These are phyloP conservation scores for Styphnolobium japonicum DNA, from an alignment of 306 rosid species.

Conservation along the genomic window DNA sequence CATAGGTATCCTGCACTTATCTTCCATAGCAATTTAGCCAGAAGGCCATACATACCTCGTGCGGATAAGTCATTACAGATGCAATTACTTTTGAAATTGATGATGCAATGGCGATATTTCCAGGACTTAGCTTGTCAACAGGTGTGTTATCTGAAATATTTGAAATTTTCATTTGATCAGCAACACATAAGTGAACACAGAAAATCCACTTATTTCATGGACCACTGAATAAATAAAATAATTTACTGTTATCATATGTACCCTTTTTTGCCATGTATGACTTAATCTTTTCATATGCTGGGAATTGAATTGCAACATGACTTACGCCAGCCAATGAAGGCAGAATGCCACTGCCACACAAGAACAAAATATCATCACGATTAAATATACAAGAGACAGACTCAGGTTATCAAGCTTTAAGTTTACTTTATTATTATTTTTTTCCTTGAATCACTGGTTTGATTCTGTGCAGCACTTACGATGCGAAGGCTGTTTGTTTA, in stretches of 20 bases:
- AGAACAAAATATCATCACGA: conserved; percentile 25
- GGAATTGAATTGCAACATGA: conserved; percentile 97
- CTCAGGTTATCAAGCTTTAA: background rate
- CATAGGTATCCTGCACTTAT: background rate
- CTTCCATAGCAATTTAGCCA: background rate
- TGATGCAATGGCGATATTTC: conserved; percentile 70
- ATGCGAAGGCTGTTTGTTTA: background rate
- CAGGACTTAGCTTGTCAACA: conserved; percentile 65
- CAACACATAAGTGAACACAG: background rate
- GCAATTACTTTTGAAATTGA: conserved; percentile 83
- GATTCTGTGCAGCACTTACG: background rate
- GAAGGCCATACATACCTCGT: conserved; percentile 55
- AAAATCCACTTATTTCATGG: background rate
- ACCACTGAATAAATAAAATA: conserved; percentile 8
- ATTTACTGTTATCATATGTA: conserved; percentile 15
- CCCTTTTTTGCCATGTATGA: conserved; percentile 69
- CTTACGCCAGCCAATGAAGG: conserved; percentile 93
- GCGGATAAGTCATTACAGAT: conserved; percentile 84
- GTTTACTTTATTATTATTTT: background rate
- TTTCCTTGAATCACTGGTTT: background rate
- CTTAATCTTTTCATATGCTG: conserved; percentile 84
- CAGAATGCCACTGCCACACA: conserved; percentile 75
- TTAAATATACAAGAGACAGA: background rate
- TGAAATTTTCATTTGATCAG: conserved; percentile 23
- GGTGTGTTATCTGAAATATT: conserved; percentile 68